phyloP scores from a whole-genome alignment of 208 protist genomes.

The Trypanosoma congolense region DNA sequence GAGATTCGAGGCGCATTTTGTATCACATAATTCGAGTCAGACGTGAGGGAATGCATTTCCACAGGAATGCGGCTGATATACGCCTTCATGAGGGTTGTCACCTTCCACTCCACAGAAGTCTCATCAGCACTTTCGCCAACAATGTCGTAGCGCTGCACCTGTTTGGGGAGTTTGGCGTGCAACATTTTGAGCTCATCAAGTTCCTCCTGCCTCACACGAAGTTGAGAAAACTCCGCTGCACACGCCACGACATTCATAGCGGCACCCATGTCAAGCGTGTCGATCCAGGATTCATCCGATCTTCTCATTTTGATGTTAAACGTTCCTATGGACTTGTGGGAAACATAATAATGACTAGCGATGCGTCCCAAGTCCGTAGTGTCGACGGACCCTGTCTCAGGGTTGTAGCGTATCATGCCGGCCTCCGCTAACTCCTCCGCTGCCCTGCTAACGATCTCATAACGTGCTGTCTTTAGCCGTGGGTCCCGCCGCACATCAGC shows the following conservation, averaged over 20 bases:
- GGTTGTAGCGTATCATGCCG: conserved; percentile 96
- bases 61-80: conserved; percentile 90
- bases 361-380: conserved; percentile 94
- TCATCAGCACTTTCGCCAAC: conserved; percentile 81
- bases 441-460: conserved; percentile 94
- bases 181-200: conserved; percentile 91
- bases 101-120: conserved; percentile 91
- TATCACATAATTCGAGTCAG: conserved; percentile 95
- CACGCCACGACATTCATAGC: conserved; percentile 90
- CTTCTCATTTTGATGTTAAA: conserved; percentile 92
- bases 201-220: conserved; percentile 96
- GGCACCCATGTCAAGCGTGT: conserved; percentile 86
- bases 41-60: conserved; percentile 89
- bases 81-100: conserved; percentile 96
- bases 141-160: conserved; percentile 60
- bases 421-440: conserved; percentile 92
- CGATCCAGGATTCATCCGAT: conserved; percentile 81
- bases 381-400: conserved; percentile 93
- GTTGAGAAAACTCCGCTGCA: conserved; percentile 95
- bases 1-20: conserved; percentile 96
- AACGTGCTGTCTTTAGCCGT: conserved; percentile 79
- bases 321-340: conserved; percentile 91
- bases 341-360: conserved; percentile 98
- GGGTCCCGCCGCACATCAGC: conserved; percentile 91
- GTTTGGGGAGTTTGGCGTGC: conserved; percentile 46